Percentiles rank a stretch among this genome's conserved stretches.
These are phyloP conservation scores for Hortiboletus flavorubellus DNA, from an alignment of 768 basidiomycete genomes.

Conservation along the genomic window DNA sequence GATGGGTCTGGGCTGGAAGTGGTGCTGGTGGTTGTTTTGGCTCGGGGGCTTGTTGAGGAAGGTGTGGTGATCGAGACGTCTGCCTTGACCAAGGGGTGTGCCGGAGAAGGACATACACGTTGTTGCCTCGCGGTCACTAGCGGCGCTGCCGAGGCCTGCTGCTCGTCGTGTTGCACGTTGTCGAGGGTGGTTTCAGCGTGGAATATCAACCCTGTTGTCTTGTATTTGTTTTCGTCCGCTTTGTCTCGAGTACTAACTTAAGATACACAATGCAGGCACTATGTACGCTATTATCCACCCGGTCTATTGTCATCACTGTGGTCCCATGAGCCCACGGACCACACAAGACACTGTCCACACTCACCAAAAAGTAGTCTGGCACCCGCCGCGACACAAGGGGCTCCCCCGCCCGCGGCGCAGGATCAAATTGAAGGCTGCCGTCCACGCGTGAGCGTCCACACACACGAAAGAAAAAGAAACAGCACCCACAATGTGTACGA, in stretches of 20 bases:
- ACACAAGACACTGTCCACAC: constrained; percentile 39
- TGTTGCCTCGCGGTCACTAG: constrained; percentile 10
- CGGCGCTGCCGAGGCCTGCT: constrained; percentile 4
- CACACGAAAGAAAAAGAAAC: constrained; percentile 6
- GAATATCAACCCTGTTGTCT: constrained; percentile 13
- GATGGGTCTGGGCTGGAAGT: constrained; percentile 20
- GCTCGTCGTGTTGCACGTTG: constrained; percentile 13
- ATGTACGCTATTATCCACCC: constrained; percentile 24
- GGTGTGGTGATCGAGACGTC: constrained; percentile 77
- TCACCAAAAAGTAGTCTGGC: constrained; percentile 90
- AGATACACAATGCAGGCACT: constrained; percentile 30
- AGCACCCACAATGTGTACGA: constrained; percentile 84
- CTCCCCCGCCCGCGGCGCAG: constrained; percentile 97
- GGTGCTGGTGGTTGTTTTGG: constrained; percentile 25
- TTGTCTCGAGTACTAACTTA: background rate
- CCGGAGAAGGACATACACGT: constrained; percentile 76
- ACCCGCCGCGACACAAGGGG: constrained; percentile 95
- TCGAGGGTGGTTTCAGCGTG: background rate
- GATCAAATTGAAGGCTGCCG: constrained; percentile 96
- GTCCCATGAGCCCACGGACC: background rate
- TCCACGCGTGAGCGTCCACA: background rate
- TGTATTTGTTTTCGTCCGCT: constrained; percentile 20
- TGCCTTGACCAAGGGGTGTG: constrained; percentile 80
- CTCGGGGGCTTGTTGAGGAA: constrained; percentile 59
- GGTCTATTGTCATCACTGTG: constrained; percentile 23